A percentile compares a stretch with the other conserved stretches of the same genome.
Evolutionary conservation across 495 filamentous ascomycete genomes (phyloP).

Genomic region (Saxophila tyrrhenica): DNA sequence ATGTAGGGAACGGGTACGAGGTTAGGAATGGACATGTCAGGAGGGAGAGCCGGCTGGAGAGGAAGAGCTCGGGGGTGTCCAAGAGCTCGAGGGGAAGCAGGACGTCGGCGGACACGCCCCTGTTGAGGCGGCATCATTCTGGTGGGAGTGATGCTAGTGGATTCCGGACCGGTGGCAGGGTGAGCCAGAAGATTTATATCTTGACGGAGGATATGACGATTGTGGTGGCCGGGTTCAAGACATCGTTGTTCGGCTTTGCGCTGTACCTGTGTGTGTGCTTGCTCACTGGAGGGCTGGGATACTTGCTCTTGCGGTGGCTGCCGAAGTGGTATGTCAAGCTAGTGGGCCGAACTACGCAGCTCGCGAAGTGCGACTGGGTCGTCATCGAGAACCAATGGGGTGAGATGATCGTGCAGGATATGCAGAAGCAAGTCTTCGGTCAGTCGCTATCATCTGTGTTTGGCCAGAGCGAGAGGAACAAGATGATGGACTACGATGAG

Average conservation of each 20-base stretch:
- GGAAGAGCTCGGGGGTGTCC: conserved; percentile 6
- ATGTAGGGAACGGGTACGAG: conserved; percentile 28
- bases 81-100: conserved; percentile 35
- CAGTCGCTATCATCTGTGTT: conserved; percentile 81
- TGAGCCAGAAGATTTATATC: conserved; percentile 85
- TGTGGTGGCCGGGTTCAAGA: conserved; percentile 82
- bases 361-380: conserved; percentile 75
- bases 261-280: conserved; percentile 59
- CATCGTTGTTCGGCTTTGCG: conserved; percentile 52
- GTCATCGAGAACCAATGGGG: conserved; percentile 93
- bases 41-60: conserved; percentile 13
- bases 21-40: conserved; percentile 26
- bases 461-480: conserved; percentile 48
- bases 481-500: conserved; percentile 56
- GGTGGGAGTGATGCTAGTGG: conserved; percentile 42
- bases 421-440: conserved; percentile 59
- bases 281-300: conserved; percentile 62
- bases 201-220: conserved; percentile 86
- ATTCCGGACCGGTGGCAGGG: conserved; percentile 42
- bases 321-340: conserved; percentile 75
- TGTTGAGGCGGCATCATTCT: conserved; percentile 48
- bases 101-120: conserved; percentile 55
- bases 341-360: conserved; percentile 51
- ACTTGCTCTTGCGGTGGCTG: conserved; percentile 79
- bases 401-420: conserved; percentile 62